phyloP scores from a whole-genome alignment of 345 rosid species.

The Toxicodendron radicans region DNA sequence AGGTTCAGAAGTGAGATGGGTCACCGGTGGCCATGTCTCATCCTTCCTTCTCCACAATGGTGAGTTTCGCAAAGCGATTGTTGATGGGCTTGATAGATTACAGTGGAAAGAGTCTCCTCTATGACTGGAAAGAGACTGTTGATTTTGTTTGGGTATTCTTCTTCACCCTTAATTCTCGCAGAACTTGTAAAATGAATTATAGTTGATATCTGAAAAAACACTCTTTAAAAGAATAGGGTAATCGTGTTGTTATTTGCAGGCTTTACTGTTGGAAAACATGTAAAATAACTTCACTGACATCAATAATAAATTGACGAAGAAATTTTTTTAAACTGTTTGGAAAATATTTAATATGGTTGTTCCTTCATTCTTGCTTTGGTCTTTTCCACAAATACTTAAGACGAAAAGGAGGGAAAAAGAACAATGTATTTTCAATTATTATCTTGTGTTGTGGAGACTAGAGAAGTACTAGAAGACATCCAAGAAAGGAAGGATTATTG shows the following conservation, averaged over 20 bases:
- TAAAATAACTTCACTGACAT: not conserved
- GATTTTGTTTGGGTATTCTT: conserved; percentile 14
- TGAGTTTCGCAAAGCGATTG: conserved; percentile 83
- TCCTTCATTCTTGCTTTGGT: not conserved
- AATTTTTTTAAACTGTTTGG: not conserved
- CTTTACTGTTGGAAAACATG: conserved; percentile 5
- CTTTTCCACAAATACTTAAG: too few species aligned
- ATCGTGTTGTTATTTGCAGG: not conserved
- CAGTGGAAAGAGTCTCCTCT: conserved; percentile 75
- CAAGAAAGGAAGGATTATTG: not conserved
- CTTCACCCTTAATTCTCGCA: conserved; percentile 9
- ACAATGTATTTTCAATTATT: too few species aligned
- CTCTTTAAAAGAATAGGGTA: conserved; percentile 3
- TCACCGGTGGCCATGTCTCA: conserved; percentile 93
- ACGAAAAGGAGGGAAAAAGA: too few species aligned
- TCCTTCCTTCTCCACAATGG: conserved; percentile 80
- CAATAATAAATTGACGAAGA: not conserved
- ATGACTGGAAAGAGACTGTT: conserved; percentile 29
- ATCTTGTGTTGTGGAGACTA: not conserved
- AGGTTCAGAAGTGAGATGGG: conserved; percentile 99
- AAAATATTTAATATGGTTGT: not conserved
- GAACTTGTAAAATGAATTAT: conserved; percentile 23
- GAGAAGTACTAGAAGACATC: not conserved
- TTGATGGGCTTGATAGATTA: conserved; percentile 73
- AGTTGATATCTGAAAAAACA: conserved; percentile 16